phyloP scores from a whole-genome alignment of 345 rosid genomes.

The Lenwebbia sp. region DNA sequence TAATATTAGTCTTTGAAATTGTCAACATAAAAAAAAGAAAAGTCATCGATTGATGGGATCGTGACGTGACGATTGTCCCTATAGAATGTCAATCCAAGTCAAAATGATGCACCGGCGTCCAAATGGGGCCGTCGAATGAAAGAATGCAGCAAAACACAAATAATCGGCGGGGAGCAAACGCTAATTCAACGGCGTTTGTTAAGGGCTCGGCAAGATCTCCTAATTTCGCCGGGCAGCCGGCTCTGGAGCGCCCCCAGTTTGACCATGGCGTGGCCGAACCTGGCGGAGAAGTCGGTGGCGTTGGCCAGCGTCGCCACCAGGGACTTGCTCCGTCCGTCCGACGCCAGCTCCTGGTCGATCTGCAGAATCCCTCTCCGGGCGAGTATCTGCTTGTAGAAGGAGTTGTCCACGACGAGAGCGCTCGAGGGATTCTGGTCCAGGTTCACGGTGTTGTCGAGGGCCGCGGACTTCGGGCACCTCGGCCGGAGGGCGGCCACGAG shows the following conservation, averaged over 20 bases:
- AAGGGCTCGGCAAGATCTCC: conserved; percentile 28
- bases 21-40: not conserved
- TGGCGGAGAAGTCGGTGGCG: conserved; percentile 12
- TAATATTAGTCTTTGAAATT: not conserved
- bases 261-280: conserved; percentile 48
- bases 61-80: not conserved
- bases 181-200: conserved; percentile 3
- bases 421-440: conserved; percentile 35
- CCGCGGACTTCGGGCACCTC: conserved; percentile 7
- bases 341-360: conserved; percentile 40
- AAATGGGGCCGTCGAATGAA: not conserved
- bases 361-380: conserved; percentile 27
- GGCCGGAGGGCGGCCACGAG: conserved; percentile 9
- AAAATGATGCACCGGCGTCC: not conserved
- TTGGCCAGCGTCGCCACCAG: conserved; percentile 17
- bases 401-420: conserved; percentile 30
- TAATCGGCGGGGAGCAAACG: not conserved
- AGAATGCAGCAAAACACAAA: not conserved
- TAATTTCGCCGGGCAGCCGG: conserved; percentile 28
- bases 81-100: not conserved
- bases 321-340: conserved; percentile 12
- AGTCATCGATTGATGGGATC: not conserved
- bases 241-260: conserved; percentile 30
- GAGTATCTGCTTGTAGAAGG: conserved; percentile 33
- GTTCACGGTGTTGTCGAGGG: not conserved